phyloP scores from a whole-genome alignment of 2,329 filamentous ascomycete species.

The Phaeosphaeria sp. region DNA sequence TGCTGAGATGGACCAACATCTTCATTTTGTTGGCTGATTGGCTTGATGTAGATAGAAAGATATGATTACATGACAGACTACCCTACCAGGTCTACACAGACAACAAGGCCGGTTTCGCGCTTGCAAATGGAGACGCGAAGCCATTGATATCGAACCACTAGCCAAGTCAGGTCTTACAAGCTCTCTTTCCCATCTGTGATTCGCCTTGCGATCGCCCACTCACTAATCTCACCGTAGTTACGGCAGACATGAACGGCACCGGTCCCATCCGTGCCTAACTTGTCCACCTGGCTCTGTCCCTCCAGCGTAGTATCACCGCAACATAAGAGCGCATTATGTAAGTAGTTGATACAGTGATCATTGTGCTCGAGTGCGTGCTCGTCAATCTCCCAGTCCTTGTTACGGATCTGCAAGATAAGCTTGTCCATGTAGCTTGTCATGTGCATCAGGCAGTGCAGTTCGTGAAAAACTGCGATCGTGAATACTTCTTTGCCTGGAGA shows the following conservation, averaged over 20 bases:
- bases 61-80: too few relatives aligned
- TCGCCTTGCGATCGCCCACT: slow-evolving; percentile 12
- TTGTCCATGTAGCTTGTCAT: slow-evolving; percentile 18
- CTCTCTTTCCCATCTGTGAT: slow-evolving; percentile 3
- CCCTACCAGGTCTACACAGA: too few relatives aligned
- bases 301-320: slow-evolving; percentile 34
- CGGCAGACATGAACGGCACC: slow-evolving; percentile 26
- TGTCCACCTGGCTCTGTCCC: slow-evolving; percentile 18
- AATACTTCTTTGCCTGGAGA: slow-evolving; percentile 13
- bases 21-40: too few relatives aligned
- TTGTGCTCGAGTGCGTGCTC: slow-evolving; percentile 30
- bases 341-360: slow-evolving; percentile 38
- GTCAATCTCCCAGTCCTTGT: slow-evolving; percentile 16
- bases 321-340: slow-evolving; percentile 34
- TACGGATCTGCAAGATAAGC: slow-evolving; percentile 22
- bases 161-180: background rate
- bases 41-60: too few relatives aligned
- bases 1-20: too few relatives aligned
- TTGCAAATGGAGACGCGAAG: too few relatives aligned
- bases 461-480: slow-evolving; percentile 24
- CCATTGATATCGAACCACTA: background rate
- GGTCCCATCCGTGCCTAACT: slow-evolving; percentile 23
- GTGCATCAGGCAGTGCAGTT: slow-evolving; percentile 28
- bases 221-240: slow-evolving; percentile 21
- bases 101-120: too few relatives aligned